Conservation (phyloP, 2,329 filamentous ascomycete species). For the Aspergillus sp. region DNA sequence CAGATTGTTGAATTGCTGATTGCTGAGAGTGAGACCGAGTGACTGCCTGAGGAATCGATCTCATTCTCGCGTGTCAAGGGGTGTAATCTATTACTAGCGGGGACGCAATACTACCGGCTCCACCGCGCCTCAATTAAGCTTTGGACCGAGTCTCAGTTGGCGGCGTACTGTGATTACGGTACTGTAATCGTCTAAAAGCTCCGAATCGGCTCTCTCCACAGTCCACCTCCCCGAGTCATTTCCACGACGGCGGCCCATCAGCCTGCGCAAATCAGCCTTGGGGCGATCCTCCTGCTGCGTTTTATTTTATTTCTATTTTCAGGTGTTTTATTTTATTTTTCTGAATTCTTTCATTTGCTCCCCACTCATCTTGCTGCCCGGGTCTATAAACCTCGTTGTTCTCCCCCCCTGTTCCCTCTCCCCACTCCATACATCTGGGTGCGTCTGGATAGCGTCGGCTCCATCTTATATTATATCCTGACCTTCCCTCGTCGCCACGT, state of each 20-base stretch:
- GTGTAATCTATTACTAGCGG: background rate
- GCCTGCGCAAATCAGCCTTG: constrained; percentile 21
- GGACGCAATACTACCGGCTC: constrained; percentile 1
- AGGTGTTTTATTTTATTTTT: background rate
- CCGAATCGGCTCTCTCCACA: constrained; percentile 13
- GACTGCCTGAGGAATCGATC: background rate
- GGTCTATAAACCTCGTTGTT: constrained; percentile 22
- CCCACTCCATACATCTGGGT: constrained; percentile 10
- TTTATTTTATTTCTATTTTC: constrained; percentile 8
- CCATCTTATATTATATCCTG: constrained; percentile 14
- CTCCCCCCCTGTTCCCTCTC: constrained; percentile 10
- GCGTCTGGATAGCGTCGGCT: constrained; percentile 3
- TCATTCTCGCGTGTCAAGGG: background rate
- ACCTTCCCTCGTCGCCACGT: constrained; percentile 10
- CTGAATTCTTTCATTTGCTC: constrained; percentile 13
- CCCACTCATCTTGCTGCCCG: constrained; percentile 16
- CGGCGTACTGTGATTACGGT: constrained; percentile 5
- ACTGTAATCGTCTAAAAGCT: background rate
- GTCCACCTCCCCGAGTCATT: constrained; percentile 12
- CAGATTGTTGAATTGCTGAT: too few relatives aligned
- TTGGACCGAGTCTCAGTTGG: constrained; percentile 22
- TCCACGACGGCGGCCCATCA: constrained; percentile 9
- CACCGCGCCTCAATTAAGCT: constrained; percentile 26
- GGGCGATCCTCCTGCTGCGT: constrained; percentile 6
- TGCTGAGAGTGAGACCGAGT: too few relatives aligned